Evolutionary conservation across 352 stramenopile genomes (phyloP).

Genomic region (Phytopythium delawarense): DNA sequence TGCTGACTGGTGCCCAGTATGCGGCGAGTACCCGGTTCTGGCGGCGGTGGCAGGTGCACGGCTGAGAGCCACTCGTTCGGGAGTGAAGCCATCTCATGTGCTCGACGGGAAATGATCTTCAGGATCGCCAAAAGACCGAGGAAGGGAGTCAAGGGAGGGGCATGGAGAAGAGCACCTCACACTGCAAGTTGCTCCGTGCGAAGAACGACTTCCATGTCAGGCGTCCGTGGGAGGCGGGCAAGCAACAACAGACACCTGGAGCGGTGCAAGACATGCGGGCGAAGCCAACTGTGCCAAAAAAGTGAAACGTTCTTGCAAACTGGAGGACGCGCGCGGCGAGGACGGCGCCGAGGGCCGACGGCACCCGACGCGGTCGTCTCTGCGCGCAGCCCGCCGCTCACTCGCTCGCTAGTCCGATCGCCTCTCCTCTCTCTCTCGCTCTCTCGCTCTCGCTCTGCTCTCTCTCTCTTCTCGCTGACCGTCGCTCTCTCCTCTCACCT

Average conservation of each 20-base stretch:
- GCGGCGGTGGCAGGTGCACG: neutral
- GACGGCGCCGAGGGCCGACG: neutral
- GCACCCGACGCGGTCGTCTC: neutral
- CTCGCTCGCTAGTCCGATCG: slow-evolving; percentile 9
- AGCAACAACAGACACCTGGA: too few relatives aligned
- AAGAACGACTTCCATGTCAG: too few relatives aligned
- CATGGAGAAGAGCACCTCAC: too few relatives aligned
- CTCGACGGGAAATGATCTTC: neutral
- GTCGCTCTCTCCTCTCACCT: slow-evolving; percentile 21
- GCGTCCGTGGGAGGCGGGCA: too few relatives aligned
- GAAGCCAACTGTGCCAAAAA: neutral
- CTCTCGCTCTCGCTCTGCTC: slow-evolving; percentile 4
- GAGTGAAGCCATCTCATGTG: slow-evolving; percentile 11
- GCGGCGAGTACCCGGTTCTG: neutral
- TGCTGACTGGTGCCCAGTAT: neutral
- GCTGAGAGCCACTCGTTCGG: neutral
- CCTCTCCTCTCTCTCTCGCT: slow-evolving; percentile 7
- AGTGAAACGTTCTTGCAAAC: slow-evolving; percentile 14
- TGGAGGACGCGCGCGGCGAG: too few relatives aligned
- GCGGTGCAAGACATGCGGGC: neutral
- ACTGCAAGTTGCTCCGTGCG: too few relatives aligned
- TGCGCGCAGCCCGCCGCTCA: slow-evolving; percentile 12
- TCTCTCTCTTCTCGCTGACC: slow-evolving; percentile 14
- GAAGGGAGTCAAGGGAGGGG: too few relatives aligned
- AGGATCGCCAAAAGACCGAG: neutral